A percentile compares a stretch with the other conserved stretches of the same genome.
Evolutionary conservation across 2,329 filamentous ascomycete genomes (phyloP).

Genomic region (Phyllosticta capitalensis): DNA sequence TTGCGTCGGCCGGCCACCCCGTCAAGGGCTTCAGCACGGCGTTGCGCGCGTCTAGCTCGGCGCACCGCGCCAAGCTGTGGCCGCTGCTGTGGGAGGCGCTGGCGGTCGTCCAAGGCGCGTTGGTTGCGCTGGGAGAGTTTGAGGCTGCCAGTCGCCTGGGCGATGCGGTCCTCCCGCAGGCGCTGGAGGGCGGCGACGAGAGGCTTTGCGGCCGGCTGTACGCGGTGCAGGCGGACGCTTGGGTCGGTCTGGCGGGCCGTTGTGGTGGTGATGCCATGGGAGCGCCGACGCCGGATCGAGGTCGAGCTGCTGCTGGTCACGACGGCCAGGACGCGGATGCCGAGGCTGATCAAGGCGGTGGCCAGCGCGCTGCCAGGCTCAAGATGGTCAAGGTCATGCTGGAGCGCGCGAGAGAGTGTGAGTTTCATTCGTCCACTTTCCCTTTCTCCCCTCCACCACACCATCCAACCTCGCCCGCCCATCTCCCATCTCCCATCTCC

Average conservation of each 20-base stretch:
- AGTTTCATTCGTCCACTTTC: conserved; percentile 5
- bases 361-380: conserved; percentile 14
- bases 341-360: conserved; percentile 13
- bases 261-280: conserved; percentile 13
- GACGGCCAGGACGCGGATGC: conserved; percentile 2
- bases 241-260: conserved; percentile 64
- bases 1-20: conserved; percentile 57
- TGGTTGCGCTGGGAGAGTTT: conserved; percentile 67
- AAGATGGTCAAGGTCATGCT: conserved; percentile 23
- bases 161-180: conserved; percentile 60
- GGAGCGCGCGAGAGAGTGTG: conserved; percentile 28
- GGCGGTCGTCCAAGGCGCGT: conserved; percentile 55
- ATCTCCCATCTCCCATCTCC: not conserved
- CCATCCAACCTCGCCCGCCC: too few relatives aligned
- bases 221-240: conserved; percentile 61
- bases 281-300: not conserved
- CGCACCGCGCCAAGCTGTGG: conserved; percentile 59
- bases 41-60: conserved; percentile 64
- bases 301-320: conserved; percentile 1
- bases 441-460: not conserved
- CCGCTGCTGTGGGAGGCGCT: conserved; percentile 65
- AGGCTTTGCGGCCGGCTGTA: conserved; percentile 58
- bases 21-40: conserved; percentile 69
- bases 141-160: conserved; percentile 56
- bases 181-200: conserved; percentile 58